Percentiles rank a stretch among this genome's conserved stretches.
Evolutionary conservation across 176 grass and related monocot genomes (phyloP).

Genomic region (Triticum monococcum): DNA sequence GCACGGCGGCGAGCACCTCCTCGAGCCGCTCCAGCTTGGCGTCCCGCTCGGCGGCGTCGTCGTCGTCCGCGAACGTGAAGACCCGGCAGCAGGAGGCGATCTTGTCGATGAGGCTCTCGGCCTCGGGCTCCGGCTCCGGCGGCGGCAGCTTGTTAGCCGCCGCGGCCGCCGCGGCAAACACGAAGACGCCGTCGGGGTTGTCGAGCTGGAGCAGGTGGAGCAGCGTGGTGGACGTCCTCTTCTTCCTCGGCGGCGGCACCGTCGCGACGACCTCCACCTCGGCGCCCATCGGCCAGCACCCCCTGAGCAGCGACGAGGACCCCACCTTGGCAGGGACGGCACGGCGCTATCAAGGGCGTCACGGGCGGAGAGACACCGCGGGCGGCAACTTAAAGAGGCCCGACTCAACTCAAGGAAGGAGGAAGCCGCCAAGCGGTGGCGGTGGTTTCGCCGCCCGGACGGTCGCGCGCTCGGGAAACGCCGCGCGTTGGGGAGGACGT

Average conservation of each 20-base stretch:
- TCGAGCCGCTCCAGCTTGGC: conserved; percentile 47
- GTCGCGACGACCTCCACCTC: background rate
- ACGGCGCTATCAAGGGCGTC: background rate
- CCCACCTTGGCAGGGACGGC: background rate
- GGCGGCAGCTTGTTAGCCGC: conserved; percentile 45
- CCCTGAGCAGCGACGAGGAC: too few species aligned
- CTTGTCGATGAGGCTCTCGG: conserved; percentile 55
- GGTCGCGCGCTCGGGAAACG: conserved; percentile 25
- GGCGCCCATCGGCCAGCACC: conserved; percentile 51
- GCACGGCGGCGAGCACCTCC: conserved; percentile 50
- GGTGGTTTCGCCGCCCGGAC: conserved; percentile 28
- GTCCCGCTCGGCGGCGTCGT: conserved; percentile 23
- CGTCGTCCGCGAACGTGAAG: conserved; percentile 56
- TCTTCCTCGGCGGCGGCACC: background rate
- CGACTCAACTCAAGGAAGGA: too few species aligned
- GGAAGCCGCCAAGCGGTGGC: conserved; percentile 47
- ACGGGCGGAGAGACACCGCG: background rate
- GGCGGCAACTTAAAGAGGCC: conserved; percentile 8
- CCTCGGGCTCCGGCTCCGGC: conserved; percentile 45
- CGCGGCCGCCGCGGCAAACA: background rate
- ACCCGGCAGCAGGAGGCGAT: conserved; percentile 48
- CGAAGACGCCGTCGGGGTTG: conserved; percentile 21
- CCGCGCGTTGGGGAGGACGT: conserved; percentile 9
- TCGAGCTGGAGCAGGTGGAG: conserved; percentile 64
- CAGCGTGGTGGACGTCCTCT: conserved; percentile 68